Evolutionary conservation across 495 filamentous ascomycete species (phyloP).

Genomic region (Amorphotheca resinae): DNA sequence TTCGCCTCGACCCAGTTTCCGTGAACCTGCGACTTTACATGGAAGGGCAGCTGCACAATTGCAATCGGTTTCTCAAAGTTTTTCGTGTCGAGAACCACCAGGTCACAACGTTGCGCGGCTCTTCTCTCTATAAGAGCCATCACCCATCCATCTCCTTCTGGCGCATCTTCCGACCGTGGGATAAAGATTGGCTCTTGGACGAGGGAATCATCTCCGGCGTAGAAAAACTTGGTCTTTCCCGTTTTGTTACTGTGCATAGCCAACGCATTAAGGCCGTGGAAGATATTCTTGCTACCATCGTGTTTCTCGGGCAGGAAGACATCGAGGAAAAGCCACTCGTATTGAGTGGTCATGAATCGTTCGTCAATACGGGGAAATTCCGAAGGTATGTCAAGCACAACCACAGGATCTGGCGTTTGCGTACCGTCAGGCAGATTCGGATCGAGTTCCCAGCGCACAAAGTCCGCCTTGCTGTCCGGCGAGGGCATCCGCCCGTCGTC

Average conservation of each 20-base stretch:
- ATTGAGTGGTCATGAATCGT: constrained; percentile 21
- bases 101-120: constrained; percentile 33
- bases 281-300: constrained; percentile 5
- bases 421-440: neutral
- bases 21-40: constrained; percentile 31
- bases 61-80: constrained; percentile 30
- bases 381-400: constrained; percentile 25
- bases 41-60: constrained; percentile 30
- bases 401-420: neutral
- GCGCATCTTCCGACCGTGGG: constrained; percentile 15
- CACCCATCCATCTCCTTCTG: constrained; percentile 29
- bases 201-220: constrained; percentile 15
- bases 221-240: constrained; percentile 11
- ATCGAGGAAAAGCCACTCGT: neutral
- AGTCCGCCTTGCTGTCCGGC: constrained; percentile 4
- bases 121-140: constrained; percentile 29
- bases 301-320: neutral
- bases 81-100: constrained; percentile 35
- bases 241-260: constrained; percentile 9
- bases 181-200: constrained; percentile 31
- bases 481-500: constrained; percentile 17
- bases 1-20: constrained; percentile 34
- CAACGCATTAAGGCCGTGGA: constrained; percentile 18
- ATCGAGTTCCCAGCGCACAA: constrained; percentile 15
- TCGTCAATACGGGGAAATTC: constrained; percentile 50